These are phyloP conservation scores for Chlamydomonas eustigma DNA, from an alignment of 139 green algal genomes.

Conservation along the genomic window DNA sequence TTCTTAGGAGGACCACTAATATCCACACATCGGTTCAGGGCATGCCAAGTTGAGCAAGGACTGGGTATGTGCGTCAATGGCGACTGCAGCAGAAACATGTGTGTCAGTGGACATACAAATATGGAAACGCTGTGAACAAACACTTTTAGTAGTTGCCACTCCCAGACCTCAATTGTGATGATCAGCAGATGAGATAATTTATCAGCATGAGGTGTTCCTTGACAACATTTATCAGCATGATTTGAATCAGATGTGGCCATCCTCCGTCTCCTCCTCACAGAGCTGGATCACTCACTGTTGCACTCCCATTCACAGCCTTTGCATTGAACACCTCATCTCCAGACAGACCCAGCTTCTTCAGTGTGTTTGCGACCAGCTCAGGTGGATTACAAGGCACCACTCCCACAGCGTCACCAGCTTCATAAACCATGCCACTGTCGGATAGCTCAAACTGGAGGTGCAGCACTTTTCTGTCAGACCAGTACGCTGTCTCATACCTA, in stretches of 20 bases:
- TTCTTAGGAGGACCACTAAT: constrained; percentile 71
- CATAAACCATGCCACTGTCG: constrained; percentile 65
- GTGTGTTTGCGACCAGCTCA: constrained; percentile 9
- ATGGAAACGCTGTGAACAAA: too few relatives aligned
- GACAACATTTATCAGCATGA: too few relatives aligned
- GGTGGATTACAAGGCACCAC: constrained; percentile 56
- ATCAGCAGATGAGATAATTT: too few relatives aligned
- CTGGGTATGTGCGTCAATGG: constrained; percentile 67
- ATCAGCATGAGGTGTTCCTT: too few relatives aligned
- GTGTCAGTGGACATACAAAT: too few relatives aligned
- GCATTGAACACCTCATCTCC: constrained; percentile 16
- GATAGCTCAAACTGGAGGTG: constrained; percentile 79
- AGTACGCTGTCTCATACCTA: constrained; percentile 50
- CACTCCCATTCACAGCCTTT: background rate
- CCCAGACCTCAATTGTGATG: too few relatives aligned
- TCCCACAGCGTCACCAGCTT: constrained; percentile 82
- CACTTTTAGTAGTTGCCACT: too few relatives aligned
- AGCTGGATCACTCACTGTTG: too few relatives aligned
- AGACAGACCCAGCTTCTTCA: constrained; percentile 19
- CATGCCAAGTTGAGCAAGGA: constrained; percentile 72
- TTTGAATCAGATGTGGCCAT: too few relatives aligned
- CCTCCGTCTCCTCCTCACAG: too few relatives aligned
- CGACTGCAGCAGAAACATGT: too few relatives aligned
- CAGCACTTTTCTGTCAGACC: constrained; percentile 74
- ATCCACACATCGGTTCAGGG: constrained; percentile 66